Evolutionary conservation across 495 filamentous ascomycete species (phyloP), one percentile per base, ranked within the genome.

Genomic region (Corynascus novoguineensis): DNA sequence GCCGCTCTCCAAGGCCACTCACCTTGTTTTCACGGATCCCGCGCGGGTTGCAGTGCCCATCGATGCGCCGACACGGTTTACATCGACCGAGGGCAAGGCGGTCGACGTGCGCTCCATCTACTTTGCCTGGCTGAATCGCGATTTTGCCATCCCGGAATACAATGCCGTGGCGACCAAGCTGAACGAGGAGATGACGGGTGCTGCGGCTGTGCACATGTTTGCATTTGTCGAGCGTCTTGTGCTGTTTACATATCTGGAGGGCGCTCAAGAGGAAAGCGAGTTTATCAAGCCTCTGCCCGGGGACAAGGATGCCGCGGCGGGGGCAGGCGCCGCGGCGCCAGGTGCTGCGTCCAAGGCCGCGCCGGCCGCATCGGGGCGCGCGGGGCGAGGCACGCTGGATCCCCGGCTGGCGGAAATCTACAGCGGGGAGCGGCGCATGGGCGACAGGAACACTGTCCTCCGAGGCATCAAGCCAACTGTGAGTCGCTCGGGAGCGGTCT

Each of bases 101-200:
- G 85, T 97, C 60, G 88, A 96, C 68, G 81, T 99, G 37, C 90
- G 93, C 69, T 89, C 85, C 71, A 90, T 97, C 74, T 96, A 89
- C 73, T 95, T 97, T 59, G 88, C 90, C 50, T 99, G 89, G 87
- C 79, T 86, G 67, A 92, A 96, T 69, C 89, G 89, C 68, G 91
- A 97, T 75, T 81, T 83, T 56, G 81, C 86, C 35, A 90, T 95
- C 65, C 85, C 86, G 9, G 89, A 91, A 56, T 97, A 97, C 77
- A 92, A 97, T 70, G 81, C 85, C 44, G 84, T 85, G 7, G 88
- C 88, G 21, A 82, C 88, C 66, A 76, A 83, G 58, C 78, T 97
- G 34, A 96, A 92, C 59, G 87, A 90, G 37, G 84, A 89, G 60
- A 79, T 97, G 29, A 78, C 79, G 28, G 74, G 76, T 52, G 78